phyloP scores from a whole-genome alignment of 2,329 filamentous ascomycete species.

The Fusarium sp. region DNA sequence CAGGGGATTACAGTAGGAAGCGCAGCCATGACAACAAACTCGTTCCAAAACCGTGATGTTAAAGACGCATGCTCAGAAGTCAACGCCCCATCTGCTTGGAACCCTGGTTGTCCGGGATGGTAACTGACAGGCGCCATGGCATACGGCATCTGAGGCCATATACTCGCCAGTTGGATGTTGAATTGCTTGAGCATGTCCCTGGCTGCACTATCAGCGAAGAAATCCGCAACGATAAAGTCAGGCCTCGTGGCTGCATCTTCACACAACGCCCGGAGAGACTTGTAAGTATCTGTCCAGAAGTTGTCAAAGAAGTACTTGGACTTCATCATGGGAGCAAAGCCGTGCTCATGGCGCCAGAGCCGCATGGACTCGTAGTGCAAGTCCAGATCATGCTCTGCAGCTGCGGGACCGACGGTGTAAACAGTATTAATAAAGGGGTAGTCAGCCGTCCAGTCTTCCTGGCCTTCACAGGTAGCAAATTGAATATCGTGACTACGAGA shows the following conservation, averaged over 20 bases:
- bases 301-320: slow-evolving; percentile 57
- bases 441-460: slow-evolving; percentile 52
- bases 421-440: slow-evolving; percentile 52
- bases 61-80: slow-evolving; percentile 57
- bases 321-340: slow-evolving; percentile 50
- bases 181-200: slow-evolving; percentile 57
- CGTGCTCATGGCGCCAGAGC: slow-evolving; percentile 51
- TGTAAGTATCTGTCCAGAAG: slow-evolving; percentile 53
- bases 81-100: slow-evolving; percentile 55
- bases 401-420: slow-evolving; percentile 51
- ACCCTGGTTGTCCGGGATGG: slow-evolving; percentile 58
- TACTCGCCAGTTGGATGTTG: slow-evolving; percentile 55
- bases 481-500: slow-evolving; percentile 54
- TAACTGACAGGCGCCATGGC: slow-evolving; percentile 55
- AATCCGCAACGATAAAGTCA: slow-evolving; percentile 59
- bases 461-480: slow-evolving; percentile 56
- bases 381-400: slow-evolving; percentile 48
- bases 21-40: slow-evolving; percentile 50
- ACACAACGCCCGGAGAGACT: slow-evolving; percentile 33
- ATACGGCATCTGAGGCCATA: slow-evolving; percentile 59
- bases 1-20: slow-evolving; percentile 50
- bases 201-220: slow-evolving; percentile 58
- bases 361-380: slow-evolving; percentile 55
- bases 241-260: slow-evolving; percentile 47
- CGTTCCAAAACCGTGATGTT: slow-evolving; percentile 54